Evolutionary conservation across 306 rosid species (phyloP), one percentile per base, ranked within the genome.

Genomic region (Gleditsia sinensis): DNA sequence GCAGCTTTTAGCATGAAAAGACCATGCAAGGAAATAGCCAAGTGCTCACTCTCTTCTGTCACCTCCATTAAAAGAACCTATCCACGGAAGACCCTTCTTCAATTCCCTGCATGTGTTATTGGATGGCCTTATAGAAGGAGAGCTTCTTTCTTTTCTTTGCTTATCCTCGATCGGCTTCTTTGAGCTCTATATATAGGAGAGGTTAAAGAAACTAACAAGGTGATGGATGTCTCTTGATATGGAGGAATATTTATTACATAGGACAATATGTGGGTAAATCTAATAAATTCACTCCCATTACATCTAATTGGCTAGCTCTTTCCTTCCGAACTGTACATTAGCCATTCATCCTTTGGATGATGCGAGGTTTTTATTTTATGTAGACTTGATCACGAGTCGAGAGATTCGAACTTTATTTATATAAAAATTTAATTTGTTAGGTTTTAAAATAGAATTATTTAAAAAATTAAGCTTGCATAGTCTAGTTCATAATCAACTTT

Each of bases 41-140:
- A n/a, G 85, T 84, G 88, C 87, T 80, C 88, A 55, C 91, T 82
- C 80, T 82, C 88, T 87, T 82, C 88, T 87, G 83, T 87, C 88
- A 71, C 88, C 74, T 64, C 66, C 74, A 55, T 23, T 36, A 28
- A 64, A 77, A 76, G 68, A 71, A 75, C 75, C 56, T 34, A 33
- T 7, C 7, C 51, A 46, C 1, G 27, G 13, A 1, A 3, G 2
- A 16, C 42, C 17, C 75, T 17, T 11, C 5, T 46, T 30, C 9
- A 30, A 16, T 9, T 33, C 51, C n/a, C n/a, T n/a, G n/a, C n/a
- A n/a, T n/a, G n/a, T n/a, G n/a, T n/a, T n/a, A n/a, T n/a, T n/a
- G n/a, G n/a, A n/a, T n/a, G n/a, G n/a, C n/a, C n/a, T n/a, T n/a
- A n/a, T n/a, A n/a, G n/a, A n/a, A 0, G 3, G 23, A 3, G 12